phyloP scores from a whole-genome alignment of 352 stramenopile species.

The Globisporangium iwayamae region DNA sequence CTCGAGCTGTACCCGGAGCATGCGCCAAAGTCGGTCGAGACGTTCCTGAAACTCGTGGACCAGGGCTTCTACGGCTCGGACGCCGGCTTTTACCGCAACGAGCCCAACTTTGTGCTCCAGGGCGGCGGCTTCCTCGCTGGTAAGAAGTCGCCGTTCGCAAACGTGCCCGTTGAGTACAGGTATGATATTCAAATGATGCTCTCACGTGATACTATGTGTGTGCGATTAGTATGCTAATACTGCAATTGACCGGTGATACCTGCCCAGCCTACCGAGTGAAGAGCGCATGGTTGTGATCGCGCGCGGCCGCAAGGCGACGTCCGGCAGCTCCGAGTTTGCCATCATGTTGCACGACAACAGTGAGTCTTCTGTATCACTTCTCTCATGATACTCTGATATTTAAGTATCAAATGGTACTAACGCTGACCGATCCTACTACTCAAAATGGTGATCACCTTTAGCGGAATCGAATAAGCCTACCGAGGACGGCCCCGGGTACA shows the following conservation, averaged over 20 bases:
- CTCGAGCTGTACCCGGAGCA: constrained; percentile 79
- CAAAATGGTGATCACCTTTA: constrained; percentile 5
- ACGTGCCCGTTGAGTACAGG: constrained; percentile 79
- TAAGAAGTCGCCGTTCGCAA: constrained; percentile 62
- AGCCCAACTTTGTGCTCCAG: constrained; percentile 77
- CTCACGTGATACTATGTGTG: background rate
- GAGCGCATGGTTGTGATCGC: constrained; percentile 84
- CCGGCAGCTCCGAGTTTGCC: constrained; percentile 78
- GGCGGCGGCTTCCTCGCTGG: constrained; percentile 68
- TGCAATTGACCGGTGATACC: background rate
- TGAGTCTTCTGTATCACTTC: constrained; percentile 12
- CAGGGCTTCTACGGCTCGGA: constrained; percentile 63
- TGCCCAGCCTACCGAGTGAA: constrained; percentile 53
- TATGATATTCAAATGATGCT: constrained; percentile 14
- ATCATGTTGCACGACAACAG: constrained; percentile 87
- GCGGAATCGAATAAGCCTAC: constrained; percentile 53
- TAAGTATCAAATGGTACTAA: background rate
- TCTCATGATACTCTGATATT: background rate
- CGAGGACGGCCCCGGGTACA: constrained; percentile 67
- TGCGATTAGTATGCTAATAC: background rate
- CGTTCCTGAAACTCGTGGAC: constrained; percentile 67
- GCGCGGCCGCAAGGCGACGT: constrained; percentile 59
- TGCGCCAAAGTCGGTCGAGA: constrained; percentile 66
- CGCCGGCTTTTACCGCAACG: constrained; percentile 85
- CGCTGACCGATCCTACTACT: too few species aligned